These are phyloP conservation scores for Clonostachys solani DNA, from an alignment of 2,329 filamentous ascomycete species.

Conservation along the genomic window DNA sequence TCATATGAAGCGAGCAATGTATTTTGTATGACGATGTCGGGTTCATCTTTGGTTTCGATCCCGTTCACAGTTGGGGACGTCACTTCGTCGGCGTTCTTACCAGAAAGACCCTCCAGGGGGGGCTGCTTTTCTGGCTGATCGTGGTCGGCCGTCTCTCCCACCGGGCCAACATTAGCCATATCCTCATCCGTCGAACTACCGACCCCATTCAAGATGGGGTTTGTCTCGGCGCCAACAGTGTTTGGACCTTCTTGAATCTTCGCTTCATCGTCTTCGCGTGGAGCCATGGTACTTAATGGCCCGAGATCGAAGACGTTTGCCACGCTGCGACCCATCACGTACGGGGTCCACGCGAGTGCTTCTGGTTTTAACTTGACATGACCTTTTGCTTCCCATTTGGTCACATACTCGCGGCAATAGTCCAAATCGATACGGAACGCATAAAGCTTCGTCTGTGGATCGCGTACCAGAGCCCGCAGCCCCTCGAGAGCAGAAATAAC, in stretches of 20 bases:
- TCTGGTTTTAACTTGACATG: constrained; percentile 81
- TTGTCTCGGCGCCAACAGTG: constrained; percentile 8
- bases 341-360: constrained; percentile 89
- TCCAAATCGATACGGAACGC: constrained; percentile 82
- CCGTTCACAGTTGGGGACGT: constrained; percentile 3
- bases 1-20: constrained; percentile 45
- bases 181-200: neutral
- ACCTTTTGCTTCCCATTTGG: constrained; percentile 83
- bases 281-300: constrained; percentile 79
- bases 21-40: constrained; percentile 12
- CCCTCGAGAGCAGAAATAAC: constrained; percentile 92
- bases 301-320: constrained; percentile 79
- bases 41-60: constrained; percentile 7
- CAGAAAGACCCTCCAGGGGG: constrained; percentile 11
- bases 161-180: neutral
- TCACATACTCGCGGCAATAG: constrained; percentile 83
- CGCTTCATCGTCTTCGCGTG: constrained; percentile 68
- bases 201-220: constrained; percentile 14
- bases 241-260: constrained; percentile 25
- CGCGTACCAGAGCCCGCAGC: constrained; percentile 81
- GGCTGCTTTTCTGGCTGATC: constrained; percentile 13
- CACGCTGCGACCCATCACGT: constrained; percentile 88
- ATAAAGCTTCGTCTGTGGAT: constrained; percentile 84
- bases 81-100: constrained; percentile 24
- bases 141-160: neutral